phyloP scores from a whole-genome alignment of 208 protist genomes.

The Angomonas ambiguus region DNA sequence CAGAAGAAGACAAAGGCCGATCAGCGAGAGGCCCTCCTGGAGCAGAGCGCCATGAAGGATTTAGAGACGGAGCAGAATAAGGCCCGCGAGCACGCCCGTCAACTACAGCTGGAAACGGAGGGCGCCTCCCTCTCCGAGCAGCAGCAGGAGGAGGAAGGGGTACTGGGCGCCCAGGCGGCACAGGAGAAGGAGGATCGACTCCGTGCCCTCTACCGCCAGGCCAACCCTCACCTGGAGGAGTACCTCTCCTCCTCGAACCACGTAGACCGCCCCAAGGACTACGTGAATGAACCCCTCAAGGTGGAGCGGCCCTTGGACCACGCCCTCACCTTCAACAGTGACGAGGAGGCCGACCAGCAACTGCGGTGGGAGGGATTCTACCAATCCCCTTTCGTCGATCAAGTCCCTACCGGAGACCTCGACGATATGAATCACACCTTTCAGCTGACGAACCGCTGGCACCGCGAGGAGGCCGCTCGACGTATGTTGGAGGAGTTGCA shows the following conservation, averaged over 20 bases:
- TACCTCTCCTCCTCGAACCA: slow-evolving; percentile 70
- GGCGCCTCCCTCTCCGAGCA: not conserved
- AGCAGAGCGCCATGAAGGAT: slow-evolving; percentile 48
- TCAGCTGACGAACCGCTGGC: slow-evolving; percentile 83
- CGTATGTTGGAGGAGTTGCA: slow-evolving; percentile 84
- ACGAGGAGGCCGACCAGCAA: slow-evolving; percentile 81
- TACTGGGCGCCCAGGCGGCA: not conserved
- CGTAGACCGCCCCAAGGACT: slow-evolving; percentile 2
- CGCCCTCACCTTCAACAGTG: slow-evolving; percentile 82
- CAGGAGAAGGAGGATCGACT: slow-evolving; percentile 9
- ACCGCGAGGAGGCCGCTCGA: slow-evolving; percentile 85
- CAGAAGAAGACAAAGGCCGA: slow-evolving; percentile 67
- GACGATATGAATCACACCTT: slow-evolving; percentile 80
- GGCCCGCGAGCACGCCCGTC: slow-evolving; percentile 35
- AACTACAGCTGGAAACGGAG: slow-evolving; percentile 43
- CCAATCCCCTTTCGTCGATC: slow-evolving; percentile 75
- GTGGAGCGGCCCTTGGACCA: slow-evolving; percentile 83
- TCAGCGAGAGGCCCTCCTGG: slow-evolving; percentile 51
- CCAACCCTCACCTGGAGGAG: slow-evolving; percentile 79
- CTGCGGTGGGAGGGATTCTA: slow-evolving; percentile 90
- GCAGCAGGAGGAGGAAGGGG: slow-evolving; percentile 5
- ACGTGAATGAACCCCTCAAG: slow-evolving; percentile 52
- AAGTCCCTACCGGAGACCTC: slow-evolving; percentile 74
- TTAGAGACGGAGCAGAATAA: slow-evolving; percentile 37
- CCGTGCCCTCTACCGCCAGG: slow-evolving; percentile 48